Conservation (phyloP, 768 basidiomycete species). For the Cystofilobasidium ferigula region DNA sequence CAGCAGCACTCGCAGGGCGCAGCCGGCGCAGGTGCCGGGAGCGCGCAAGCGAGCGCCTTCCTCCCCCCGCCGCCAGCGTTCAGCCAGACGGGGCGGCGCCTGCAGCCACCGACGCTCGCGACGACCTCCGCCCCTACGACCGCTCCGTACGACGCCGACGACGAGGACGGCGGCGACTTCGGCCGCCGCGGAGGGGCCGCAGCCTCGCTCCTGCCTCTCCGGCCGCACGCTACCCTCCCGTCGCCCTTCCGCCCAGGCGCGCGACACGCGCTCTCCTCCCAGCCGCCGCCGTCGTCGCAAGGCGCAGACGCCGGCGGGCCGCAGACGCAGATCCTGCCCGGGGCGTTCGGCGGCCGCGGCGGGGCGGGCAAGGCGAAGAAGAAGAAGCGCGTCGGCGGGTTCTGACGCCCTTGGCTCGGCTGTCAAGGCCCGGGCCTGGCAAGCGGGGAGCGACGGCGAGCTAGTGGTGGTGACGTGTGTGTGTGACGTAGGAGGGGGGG, state of each 20-base stretch:
- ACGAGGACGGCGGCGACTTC: background rate
- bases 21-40: background rate
- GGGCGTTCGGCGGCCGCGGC: constrained; percentile 11
- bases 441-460: too few species aligned
- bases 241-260: background rate
- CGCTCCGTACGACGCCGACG: background rate
- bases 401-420: too few species aligned
- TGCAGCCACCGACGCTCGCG: background rate
- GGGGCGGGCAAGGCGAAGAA: constrained; percentile 1
- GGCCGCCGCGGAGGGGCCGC: background rate
- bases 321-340: constrained; percentile 15
- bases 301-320: background rate
- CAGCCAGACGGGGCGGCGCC: background rate
- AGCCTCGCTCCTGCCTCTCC: background rate
- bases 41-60: background rate
- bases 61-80: background rate
- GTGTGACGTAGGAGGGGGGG: too few species aligned
- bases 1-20: background rate
- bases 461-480: too few species aligned
- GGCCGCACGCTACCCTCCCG: background rate
- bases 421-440: too few species aligned
- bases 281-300: background rate
- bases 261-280: background rate
- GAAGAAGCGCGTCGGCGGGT: constrained; percentile 25
- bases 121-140: background rate